Percentiles rank a stretch among this genome's conserved stretches.
phyloP scores from a whole-genome alignment of 495 filamentous ascomycete genomes.

The Penicillium daleae region DNA sequence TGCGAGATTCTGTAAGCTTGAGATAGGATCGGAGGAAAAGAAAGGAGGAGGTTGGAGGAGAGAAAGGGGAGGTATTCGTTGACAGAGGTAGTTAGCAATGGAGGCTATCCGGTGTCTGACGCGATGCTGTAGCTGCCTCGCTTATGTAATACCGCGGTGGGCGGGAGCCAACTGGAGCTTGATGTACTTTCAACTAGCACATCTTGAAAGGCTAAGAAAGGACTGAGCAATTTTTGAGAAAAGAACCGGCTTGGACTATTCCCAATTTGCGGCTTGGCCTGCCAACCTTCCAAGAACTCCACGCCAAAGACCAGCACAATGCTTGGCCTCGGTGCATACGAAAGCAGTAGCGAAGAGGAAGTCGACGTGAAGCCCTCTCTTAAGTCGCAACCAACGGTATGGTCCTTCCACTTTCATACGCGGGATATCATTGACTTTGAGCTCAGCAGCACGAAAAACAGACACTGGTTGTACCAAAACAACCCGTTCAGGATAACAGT shows the following conservation, averaged over 20 bases:
- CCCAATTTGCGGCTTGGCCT: neutral
- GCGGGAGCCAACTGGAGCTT: conserved; percentile 8
- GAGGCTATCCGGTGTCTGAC: conserved; percentile 36
- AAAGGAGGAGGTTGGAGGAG: conserved; percentile 10
- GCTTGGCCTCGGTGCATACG: conserved; percentile 71
- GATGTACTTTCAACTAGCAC: neutral
- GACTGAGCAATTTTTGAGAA: neutral
- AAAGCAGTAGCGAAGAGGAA: conserved; percentile 79
- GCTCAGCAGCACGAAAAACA: conserved; percentile 9
- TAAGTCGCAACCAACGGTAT: conserved; percentile 27
- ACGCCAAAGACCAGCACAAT: conserved; percentile 43
- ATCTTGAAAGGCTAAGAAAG: neutral
- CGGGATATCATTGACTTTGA: neutral
- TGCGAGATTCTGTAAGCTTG: neutral
- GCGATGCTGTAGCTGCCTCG: conserved; percentile 47
- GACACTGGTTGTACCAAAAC: neutral
- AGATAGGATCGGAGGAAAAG: neutral
- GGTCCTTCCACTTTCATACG: neutral
- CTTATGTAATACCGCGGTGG: conserved; percentile 40
- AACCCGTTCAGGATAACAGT: conserved; percentile 23
- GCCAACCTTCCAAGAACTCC: neutral
- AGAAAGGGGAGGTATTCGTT: conserved; percentile 15
- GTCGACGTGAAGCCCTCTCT: conserved; percentile 30
- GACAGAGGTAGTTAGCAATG: conserved; percentile 17
- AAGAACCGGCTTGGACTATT: neutral